phyloP scores from a whole-genome alignment of 179 eudicot genomes.

The Dionaea muscipula region DNA sequence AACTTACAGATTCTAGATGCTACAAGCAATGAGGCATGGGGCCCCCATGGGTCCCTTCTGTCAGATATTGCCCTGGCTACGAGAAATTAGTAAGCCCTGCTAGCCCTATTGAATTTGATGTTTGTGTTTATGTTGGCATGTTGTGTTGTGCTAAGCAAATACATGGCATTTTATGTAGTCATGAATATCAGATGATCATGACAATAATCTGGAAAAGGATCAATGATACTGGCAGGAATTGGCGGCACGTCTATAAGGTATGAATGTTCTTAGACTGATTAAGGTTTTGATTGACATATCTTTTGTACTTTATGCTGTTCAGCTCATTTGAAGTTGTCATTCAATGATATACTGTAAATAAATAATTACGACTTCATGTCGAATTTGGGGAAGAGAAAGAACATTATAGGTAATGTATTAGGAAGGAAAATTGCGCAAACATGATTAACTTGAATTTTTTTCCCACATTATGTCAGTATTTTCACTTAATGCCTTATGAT shows the following conservation, averaged over 20 bases:
- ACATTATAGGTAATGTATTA: too few species aligned
- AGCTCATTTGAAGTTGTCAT: constrained; percentile 6
- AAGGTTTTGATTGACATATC: too few species aligned
- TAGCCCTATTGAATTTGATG: not conserved
- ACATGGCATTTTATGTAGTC: constrained; percentile 31
- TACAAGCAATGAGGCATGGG: constrained; percentile 99
- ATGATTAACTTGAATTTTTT: too few species aligned
- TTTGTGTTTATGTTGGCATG: not conserved
- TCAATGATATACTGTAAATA: not conserved
- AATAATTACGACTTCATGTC: too few species aligned
- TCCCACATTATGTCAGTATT: too few species aligned
- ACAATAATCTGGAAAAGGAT: constrained; percentile 81
- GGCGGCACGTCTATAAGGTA: constrained; percentile 99
- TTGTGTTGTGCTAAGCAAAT: not conserved
- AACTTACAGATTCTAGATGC: constrained; percentile 71
- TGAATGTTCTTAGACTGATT: not conserved
- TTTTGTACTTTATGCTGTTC: not conserved
- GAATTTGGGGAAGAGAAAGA: too few species aligned
- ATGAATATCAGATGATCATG: constrained; percentile 93
- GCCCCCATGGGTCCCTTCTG: constrained; percentile 93
- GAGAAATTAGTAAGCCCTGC: constrained; percentile 68
- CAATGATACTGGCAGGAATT: constrained; percentile 89
- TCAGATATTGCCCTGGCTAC: constrained; percentile 91
- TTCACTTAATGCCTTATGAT: too few species aligned
- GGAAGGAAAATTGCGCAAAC: too few species aligned